These are phyloP conservation scores for Kwoniella dendrophila DNA, from an alignment of 768 basidiomycete species.

Conservation along the genomic window DNA sequence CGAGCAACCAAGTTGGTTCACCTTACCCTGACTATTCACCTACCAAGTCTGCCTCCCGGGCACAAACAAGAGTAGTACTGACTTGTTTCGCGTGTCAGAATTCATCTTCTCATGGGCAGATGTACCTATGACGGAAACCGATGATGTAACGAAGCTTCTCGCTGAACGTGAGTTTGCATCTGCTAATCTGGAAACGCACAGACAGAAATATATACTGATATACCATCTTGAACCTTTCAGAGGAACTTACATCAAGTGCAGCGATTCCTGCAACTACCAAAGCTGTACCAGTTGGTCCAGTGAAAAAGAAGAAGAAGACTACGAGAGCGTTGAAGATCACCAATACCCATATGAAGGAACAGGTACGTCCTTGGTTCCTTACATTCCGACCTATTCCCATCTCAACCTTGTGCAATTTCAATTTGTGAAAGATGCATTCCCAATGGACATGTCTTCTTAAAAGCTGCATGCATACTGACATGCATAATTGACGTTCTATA, in stretches of 20 bases:
- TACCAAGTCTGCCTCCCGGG: too few relatives aligned
- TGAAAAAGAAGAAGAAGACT: conserved; percentile 35
- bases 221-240: conserved; percentile 8
- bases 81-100: conserved; percentile 11
- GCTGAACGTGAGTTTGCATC: conserved; percentile 28
- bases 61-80: not conserved
- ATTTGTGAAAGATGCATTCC: not conserved
- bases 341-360: conserved; percentile 40
- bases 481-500: conserved; percentile 8
- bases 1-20: too few relatives aligned
- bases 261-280: conserved; percentile 25
- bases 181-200: not conserved
- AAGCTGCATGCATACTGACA: not conserved
- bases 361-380: conserved; percentile 12
- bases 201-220: not conserved
- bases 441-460: not conserved
- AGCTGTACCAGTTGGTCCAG: conserved; percentile 14
- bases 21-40: too few relatives aligned
- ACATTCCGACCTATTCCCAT: too few relatives aligned
- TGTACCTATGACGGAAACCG: conserved; percentile 31
- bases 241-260: conserved; percentile 31
- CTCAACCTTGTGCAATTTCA: not conserved
- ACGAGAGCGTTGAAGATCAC: conserved; percentile 32
- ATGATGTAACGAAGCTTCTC: conserved; percentile 31
- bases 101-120: conserved; percentile 36